These are phyloP conservation scores for Aulographum hederae DNA, from an alignment of 2,329 filamentous ascomycete genomes.

Conservation along the genomic window DNA sequence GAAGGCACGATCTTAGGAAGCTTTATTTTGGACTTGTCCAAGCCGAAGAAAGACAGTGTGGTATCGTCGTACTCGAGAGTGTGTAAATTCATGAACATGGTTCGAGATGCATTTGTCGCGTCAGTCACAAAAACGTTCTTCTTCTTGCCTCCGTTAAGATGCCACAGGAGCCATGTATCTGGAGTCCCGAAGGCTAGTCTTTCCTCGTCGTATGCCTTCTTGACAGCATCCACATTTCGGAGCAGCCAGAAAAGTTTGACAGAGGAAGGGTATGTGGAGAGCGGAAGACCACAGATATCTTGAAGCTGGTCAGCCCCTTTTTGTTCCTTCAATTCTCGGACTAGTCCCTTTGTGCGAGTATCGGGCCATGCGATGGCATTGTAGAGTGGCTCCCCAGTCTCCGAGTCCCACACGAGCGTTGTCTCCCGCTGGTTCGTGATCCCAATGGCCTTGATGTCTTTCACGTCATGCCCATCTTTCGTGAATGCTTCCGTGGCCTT, in stretches of 20 bases:
- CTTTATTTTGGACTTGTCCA: slow-evolving; percentile 52
- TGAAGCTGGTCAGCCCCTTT: slow-evolving; percentile 50
- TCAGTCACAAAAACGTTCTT: slow-evolving; percentile 65
- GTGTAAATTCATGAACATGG: slow-evolving; percentile 85
- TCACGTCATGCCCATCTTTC: slow-evolving; percentile 45
- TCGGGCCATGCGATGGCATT: slow-evolving; percentile 87
- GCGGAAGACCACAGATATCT: slow-evolving; percentile 58
- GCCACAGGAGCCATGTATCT: slow-evolving; percentile 76
- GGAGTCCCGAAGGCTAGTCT: slow-evolving; percentile 72
- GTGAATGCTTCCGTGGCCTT: slow-evolving; percentile 54
- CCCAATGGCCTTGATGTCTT: slow-evolving; percentile 59
- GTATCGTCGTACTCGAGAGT: slow-evolving; percentile 64
- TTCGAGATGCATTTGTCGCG: slow-evolving; percentile 71
- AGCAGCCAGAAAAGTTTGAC: slow-evolving; percentile 76
- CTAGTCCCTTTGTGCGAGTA: slow-evolving; percentile 58
- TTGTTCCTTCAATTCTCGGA: slow-evolving; percentile 55
- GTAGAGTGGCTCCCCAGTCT: slow-evolving; percentile 61
- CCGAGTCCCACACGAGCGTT: slow-evolving; percentile 65
- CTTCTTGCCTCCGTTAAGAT: slow-evolving; percentile 55
- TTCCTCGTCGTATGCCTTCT: slow-evolving; percentile 56
- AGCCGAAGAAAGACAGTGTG: slow-evolving; percentile 60
- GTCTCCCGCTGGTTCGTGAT: slow-evolving; percentile 89
- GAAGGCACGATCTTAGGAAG: slow-evolving; percentile 75
- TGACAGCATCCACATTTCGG: slow-evolving; percentile 51
- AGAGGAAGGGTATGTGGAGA: slow-evolving; percentile 77